A percentile compares a stretch with the other conserved stretches of the same genome.
Evolutionary conservation across 1,284 basidiomycete genomes (phyloP).

Genomic region (Leccinum pachyderme): DNA sequence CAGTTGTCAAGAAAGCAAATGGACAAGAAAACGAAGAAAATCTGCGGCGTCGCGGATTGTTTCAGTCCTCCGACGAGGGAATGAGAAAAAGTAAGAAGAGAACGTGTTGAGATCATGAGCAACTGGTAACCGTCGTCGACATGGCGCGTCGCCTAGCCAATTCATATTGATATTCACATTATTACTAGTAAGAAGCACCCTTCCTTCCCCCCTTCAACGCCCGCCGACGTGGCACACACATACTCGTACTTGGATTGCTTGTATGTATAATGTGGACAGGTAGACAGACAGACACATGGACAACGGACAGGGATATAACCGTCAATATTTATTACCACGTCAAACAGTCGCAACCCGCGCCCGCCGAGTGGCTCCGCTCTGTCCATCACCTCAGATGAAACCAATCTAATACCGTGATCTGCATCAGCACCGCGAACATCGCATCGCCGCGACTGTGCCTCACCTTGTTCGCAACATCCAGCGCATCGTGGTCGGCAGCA

Average conservation of each 20-base stretch:
- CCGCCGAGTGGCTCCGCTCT: not conserved
- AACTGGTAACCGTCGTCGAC: slow-evolving; percentile 7
- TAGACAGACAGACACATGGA: not conserved
- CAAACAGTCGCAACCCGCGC: not conserved
- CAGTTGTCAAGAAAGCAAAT: not conserved
- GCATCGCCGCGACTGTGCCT: not conserved
- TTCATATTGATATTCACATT: not conserved
- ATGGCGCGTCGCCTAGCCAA: not conserved
- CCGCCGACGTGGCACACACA: not conserved
- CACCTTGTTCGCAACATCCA: slow-evolving; percentile 99
- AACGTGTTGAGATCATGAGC: not conserved
- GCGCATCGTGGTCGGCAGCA: slow-evolving; percentile 93
- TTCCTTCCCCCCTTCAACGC: not conserved
- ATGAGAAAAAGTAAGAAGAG: not conserved
- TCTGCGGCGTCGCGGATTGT: not conserved
- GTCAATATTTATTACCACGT: not conserved
- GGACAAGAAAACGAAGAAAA: not conserved
- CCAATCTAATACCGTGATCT: slow-evolving; percentile 54
- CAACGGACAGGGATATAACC: not conserved
- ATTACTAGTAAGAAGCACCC: not conserved
- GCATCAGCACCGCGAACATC: slow-evolving; percentile 3
- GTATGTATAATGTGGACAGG: not conserved
- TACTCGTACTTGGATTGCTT: not conserved
- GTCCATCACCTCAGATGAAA: slow-evolving; percentile 55
- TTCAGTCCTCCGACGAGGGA: not conserved